Evolutionary conservation across 352 stramenopile species (phyloP), one percentile per base, ranked within the genome.

Genomic region (Phytophthora pistaciae): DNA sequence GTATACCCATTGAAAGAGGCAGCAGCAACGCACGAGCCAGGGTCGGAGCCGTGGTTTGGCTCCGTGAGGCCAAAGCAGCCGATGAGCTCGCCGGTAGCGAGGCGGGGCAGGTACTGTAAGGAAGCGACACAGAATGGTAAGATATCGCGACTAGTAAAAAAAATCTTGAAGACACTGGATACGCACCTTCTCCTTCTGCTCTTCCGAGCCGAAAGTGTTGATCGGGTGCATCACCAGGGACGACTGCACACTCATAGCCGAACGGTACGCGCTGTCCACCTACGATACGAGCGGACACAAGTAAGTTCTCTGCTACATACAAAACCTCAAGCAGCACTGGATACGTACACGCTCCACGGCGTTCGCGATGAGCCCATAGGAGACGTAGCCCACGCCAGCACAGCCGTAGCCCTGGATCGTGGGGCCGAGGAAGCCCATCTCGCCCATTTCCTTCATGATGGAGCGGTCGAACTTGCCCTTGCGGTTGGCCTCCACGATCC

Each of bases 191-290:
- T 97, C 83, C 84, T 98, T 99, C 76, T 99, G 91, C 62, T 98
- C 89, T 18, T 99, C 96, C 54, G 89, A 98, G 20, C 97, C 98
- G 72, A 99, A 99, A 6, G 89, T 95, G 79, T 99, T 98, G 80
- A 99, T 99, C 44, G 97, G 97, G 81, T 98, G 94, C 97, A 99
- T 99, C 31, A 99, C 98, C 18, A 99, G 80, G 48, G 93, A 98
- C 58, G 91, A 98, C 81, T 99, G 98, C 31, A 99, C 97, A 70
- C 91, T 98, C 95, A 99, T 99, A 53, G 96, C 96, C 40, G 94
- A 99, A 23, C 98, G 87, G 84, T 99, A 99, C 10, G 89, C 91
- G 36, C 94, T 99, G 87, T 99, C 98, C 4, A 99, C 87, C 79
- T 92, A 49, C 18, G 42, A 25, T 50, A 20, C 18, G n/a, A 10